Evolutionary conservation across 345 rosid species (phyloP).

Genomic region (Dipteronia dyeriana): DNA sequence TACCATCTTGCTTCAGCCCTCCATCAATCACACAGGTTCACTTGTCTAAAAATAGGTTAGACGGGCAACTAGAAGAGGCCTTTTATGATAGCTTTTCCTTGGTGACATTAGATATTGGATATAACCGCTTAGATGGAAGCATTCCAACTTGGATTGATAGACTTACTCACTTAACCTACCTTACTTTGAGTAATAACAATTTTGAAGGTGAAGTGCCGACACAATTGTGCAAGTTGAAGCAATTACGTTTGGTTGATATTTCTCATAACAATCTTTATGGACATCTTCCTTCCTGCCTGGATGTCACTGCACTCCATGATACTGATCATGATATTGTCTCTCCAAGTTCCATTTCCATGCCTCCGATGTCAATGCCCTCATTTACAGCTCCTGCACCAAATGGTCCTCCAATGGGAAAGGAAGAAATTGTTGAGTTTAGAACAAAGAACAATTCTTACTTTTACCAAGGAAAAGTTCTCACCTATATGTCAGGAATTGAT

Average conservation of each 20-base stretch:
- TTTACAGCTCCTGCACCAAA: no score
- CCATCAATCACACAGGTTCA: no score
- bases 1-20: no score
- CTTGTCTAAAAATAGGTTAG: no score
- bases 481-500: conserved; percentile 34
- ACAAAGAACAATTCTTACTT: conserved; percentile 19
- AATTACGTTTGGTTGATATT: conserved; percentile 24
- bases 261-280: conserved; percentile 23
- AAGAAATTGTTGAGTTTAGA: neutral
- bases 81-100: no score
- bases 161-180: neutral
- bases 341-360: no score
- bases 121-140: no score
- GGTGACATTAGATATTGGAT: no score
- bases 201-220: conserved; percentile 22
- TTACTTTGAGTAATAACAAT: conserved; percentile 8
- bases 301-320: neutral
- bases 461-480: conserved; percentile 11
- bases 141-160: conserved; percentile 15
- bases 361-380: no score
- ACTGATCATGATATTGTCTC: no score
- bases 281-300: conserved; percentile 7
- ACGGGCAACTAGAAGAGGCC: no score
- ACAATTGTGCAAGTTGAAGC: conserved; percentile 19
- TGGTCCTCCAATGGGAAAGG: neutral